These are phyloP conservation scores for Xerocomus potaroensis DNA, from an alignment of 768 basidiomycete genomes.

Conservation along the genomic window DNA sequence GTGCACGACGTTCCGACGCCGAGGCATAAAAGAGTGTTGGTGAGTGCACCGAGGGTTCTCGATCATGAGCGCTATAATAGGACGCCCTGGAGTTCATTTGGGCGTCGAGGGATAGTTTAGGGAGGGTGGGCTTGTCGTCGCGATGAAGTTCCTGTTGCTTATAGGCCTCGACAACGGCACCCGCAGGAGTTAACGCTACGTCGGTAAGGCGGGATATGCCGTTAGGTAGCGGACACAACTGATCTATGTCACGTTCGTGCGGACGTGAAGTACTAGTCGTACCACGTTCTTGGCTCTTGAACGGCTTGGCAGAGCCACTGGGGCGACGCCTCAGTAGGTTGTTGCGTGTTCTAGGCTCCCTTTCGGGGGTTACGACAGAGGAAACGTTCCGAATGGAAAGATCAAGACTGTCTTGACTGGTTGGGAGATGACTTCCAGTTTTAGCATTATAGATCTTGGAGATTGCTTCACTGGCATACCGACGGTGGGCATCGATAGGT, in stretches of 20 bases:
- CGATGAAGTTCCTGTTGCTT: slow-evolving; percentile 38
- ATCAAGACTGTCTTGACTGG: slow-evolving; percentile 15
- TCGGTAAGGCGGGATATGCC: neutral
- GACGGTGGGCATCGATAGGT: slow-evolving; percentile 17
- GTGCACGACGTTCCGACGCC: slow-evolving; percentile 40
- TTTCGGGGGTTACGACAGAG: neutral
- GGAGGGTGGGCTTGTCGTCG: slow-evolving; percentile 4
- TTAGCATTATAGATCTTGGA: slow-evolving; percentile 2
- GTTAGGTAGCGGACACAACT: neutral
- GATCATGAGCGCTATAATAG: slow-evolving; percentile 10
- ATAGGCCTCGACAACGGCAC: slow-evolving; percentile 45
- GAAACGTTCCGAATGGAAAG: slow-evolving; percentile 2
- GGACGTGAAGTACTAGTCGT: slow-evolving; percentile 7
- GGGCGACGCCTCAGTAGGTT: slow-evolving; percentile 31
- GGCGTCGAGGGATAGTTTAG: slow-evolving; percentile 27
- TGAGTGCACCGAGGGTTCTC: slow-evolving; percentile 11
- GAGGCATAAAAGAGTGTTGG: slow-evolving; percentile 51
- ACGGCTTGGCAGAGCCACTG: slow-evolving; percentile 24
- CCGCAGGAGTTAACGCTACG: slow-evolving; percentile 36
- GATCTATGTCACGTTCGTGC: neutral
- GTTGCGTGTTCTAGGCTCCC: slow-evolving; percentile 25
- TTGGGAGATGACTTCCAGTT: neutral
- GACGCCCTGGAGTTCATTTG: slow-evolving; percentile 11
- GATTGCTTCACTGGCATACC: slow-evolving; percentile 15
- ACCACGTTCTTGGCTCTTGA: slow-evolving; percentile 12